phyloP scores from a whole-genome alignment of 2,329 filamentous ascomycete genomes.

The Verticillium klebahnii region DNA sequence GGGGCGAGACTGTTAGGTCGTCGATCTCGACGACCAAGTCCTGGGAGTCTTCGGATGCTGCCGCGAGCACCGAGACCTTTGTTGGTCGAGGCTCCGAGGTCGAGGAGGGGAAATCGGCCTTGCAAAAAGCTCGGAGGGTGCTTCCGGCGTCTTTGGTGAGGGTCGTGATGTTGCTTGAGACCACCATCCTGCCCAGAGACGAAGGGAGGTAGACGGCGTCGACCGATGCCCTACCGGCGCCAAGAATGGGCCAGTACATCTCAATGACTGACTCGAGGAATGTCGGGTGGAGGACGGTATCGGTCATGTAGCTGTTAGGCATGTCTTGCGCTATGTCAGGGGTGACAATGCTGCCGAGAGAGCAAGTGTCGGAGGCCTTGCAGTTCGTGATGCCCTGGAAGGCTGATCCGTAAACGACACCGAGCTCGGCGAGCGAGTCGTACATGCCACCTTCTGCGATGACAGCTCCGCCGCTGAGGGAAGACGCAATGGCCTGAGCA shows the following conservation, averaged over 20 bases:
- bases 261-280: constrained; percentile 16
- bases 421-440: constrained; percentile 36
- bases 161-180: constrained; percentile 22
- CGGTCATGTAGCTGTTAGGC: constrained; percentile 15
- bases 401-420: constrained; percentile 43
- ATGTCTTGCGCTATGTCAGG: constrained; percentile 13
- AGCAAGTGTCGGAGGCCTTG: constrained; percentile 6
- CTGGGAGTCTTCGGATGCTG: constrained; percentile 8
- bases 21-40: constrained; percentile 18
- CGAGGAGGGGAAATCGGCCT: constrained; percentile 9
- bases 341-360: constrained; percentile 8
- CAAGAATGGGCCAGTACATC: constrained; percentile 26
- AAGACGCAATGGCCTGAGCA: constrained; percentile 15
- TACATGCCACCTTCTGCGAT: constrained; percentile 33
- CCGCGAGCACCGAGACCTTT: constrained; percentile 14
- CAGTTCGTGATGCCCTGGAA: constrained; percentile 37
- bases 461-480: background rate
- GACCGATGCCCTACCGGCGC: constrained; percentile 19
- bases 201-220: constrained; percentile 28
- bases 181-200: constrained; percentile 21
- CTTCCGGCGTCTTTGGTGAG: constrained; percentile 26
- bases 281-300: constrained; percentile 15
- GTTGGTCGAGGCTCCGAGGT: constrained; percentile 10
- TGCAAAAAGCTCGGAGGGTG: constrained; percentile 17
- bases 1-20: constrained; percentile 16